Evolutionary conservation across 306 rosid genomes (phyloP).

Genomic region (Arachis stenosperma): DNA sequence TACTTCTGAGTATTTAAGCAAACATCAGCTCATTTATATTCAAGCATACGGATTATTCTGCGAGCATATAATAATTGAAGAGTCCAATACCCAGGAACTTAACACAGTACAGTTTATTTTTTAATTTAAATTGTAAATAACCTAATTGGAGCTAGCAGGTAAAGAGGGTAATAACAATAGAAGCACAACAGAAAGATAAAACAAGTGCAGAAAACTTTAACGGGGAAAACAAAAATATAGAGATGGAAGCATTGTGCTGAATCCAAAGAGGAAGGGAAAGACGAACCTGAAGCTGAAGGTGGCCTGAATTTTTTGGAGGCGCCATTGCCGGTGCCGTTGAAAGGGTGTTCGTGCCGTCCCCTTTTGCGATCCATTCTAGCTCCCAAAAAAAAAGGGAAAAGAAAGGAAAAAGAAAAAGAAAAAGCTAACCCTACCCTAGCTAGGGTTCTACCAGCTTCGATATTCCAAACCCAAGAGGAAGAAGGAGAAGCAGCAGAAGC

Average conservation of each 20-base stretch:
- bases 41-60: neutral
- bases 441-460: neutral
- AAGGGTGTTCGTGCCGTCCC: slow-evolving; percentile 59
- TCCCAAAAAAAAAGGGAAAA: neutral
- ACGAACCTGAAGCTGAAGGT: slow-evolving; percentile 47
- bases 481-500: neutral
- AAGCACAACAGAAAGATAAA: too few relatives aligned
- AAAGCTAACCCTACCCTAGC: neutral
- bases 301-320: slow-evolving; percentile 65
- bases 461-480: neutral
- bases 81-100: neutral
- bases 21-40: slow-evolving; percentile 13
- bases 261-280: neutral
- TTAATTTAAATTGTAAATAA: too few relatives aligned
- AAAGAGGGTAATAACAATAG: too few relatives aligned
- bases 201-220: too few relatives aligned
- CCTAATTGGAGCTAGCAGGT: too few relatives aligned
- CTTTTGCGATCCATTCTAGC: slow-evolving; percentile 60
- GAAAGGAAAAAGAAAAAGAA: neutral
- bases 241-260: neutral
- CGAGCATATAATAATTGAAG: neutral
- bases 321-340: slow-evolving; percentile 81
- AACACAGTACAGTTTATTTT: neutral
- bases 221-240: too few relatives aligned
- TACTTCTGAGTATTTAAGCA: neutral